Percentiles rank a stretch among this genome's conserved stretches.
Conservation (phyloP, 768 basidiomycete species). For the Scleroderma citrinum region DNA sequence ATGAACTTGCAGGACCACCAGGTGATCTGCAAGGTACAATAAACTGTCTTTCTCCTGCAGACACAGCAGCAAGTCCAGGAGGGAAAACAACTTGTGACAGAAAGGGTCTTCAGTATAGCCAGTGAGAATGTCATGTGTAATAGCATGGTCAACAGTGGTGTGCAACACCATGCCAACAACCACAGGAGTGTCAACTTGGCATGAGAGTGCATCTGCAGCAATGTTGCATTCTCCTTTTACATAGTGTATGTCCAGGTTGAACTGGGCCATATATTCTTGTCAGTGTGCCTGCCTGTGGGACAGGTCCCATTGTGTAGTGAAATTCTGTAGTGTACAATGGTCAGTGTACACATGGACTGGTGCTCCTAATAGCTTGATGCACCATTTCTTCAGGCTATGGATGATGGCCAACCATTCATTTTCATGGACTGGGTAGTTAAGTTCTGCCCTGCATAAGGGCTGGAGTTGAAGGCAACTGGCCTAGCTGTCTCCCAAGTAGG, state of each 20-base stretch:
- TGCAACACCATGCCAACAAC: background rate
- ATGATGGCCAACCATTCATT: slow-evolving; percentile 31
- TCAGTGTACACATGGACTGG: slow-evolving; percentile 19
- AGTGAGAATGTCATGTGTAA: background rate
- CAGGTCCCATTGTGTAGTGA: background rate
- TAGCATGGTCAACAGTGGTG: background rate
- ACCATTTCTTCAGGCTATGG: slow-evolving; percentile 23
- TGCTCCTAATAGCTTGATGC: slow-evolving; percentile 13
- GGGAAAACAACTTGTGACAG: background rate
- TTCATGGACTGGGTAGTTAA: slow-evolving; percentile 25
- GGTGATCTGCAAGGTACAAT: slow-evolving; percentile 3
- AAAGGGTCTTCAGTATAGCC: slow-evolving; percentile 1
- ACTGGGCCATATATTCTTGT: slow-evolving; percentile 30
- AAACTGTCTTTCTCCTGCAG: slow-evolving; percentile 1
- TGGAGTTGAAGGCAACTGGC: slow-evolving; percentile 23
- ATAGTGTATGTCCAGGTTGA: background rate
- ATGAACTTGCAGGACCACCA: background rate
- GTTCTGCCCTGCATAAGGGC: slow-evolving; percentile 9
- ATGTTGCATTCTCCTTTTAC: background rate
- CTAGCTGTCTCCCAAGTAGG: slow-evolving; percentile 5
- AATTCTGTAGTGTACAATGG: slow-evolving; percentile 19
- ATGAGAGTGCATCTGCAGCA: background rate
- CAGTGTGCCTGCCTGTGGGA: slow-evolving; percentile 24
- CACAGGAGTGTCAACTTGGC: background rate
- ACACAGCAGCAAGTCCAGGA: background rate